Evolutionary conservation across 2,329 filamentous ascomycete species (phyloP), one percentile per base, ranked within the genome.

Genomic region (Plectosphaerella sp.): DNA sequence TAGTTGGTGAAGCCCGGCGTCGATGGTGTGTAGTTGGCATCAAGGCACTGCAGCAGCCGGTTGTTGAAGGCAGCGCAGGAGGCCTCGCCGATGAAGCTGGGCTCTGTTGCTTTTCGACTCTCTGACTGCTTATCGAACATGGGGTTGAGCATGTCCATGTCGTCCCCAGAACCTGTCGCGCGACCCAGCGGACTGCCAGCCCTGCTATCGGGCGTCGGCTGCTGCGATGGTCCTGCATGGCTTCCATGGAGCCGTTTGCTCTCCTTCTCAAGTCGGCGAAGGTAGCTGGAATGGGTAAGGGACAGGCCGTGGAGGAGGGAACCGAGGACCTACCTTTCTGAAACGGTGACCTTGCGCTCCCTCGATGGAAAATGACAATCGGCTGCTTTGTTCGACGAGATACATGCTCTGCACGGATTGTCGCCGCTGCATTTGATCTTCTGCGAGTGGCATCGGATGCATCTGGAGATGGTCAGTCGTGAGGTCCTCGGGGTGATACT

Each of bases 361-460:
- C 69, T 68, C 37, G 64, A 54, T 4, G 69, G 66, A 55, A 73
- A 76, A 3, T 62, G 56, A 52, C 73, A 76, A 49, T 69, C 64
- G 41, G 64, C 62, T 0, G 65, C 62, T 50, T 64, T 65, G 4
- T 68, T 69, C 1, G 71, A 67, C 7, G 63, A 56, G 39, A 61
- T 60, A 51, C 73, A 76, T 39, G 72, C 69, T 35, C 58, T 62
- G 50, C 73, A 76, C 1, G 73, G 73, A n/a, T 65, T 64, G 5
- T 68, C 66, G 1, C 72, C 73, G 0, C 72, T 75, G 48, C 73
- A 76, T 54, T 72, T 75, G 16, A 75, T 72, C 53, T 76, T 75
- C 36, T 74, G 72, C 0, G 64, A 56, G 59, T 76, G 73, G 48
- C 73, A 76, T 54, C 72, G 61, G 55, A 71, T 67, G 46, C 72